A percentile compares a stretch with the other conserved stretches of the same genome.
Evolutionary conservation across 1,284 basidiomycete species (phyloP).

Genomic region (Inonotus obliquus): DNA sequence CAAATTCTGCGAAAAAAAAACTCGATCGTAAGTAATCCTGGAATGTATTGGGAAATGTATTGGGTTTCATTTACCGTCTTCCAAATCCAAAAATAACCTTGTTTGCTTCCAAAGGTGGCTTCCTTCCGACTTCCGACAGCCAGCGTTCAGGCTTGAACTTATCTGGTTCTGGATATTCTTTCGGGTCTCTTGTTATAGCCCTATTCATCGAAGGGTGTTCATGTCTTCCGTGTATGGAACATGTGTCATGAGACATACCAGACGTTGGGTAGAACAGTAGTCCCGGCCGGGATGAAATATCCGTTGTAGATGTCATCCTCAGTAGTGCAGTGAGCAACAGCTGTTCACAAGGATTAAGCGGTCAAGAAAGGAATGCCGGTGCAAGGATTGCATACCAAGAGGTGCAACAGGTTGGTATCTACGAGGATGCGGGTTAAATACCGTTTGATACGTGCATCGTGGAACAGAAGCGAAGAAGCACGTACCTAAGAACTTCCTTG

Average conservation of each 20-base stretch:
- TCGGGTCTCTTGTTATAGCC: slow-evolving; percentile 9
- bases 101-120: slow-evolving; percentile 1
- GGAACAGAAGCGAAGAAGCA: neutral
- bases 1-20: slow-evolving; percentile 3
- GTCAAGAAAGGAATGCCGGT: neutral
- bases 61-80: neutral
- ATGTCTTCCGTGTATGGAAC: neutral
- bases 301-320: slow-evolving; percentile 21
- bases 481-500: slow-evolving; percentile 20
- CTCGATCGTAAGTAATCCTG: neutral
- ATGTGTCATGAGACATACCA: slow-evolving; percentile 9
- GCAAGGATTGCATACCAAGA: neutral
- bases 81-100: slow-evolving; percentile 16
- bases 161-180: slow-evolving; percentile 13
- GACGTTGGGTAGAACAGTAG: slow-evolving; percentile 19
- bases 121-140: slow-evolving; percentile 1
- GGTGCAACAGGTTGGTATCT: slow-evolving; percentile 18
- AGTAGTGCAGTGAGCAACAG: slow-evolving; percentile 11
- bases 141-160: slow-evolving; percentile 15
- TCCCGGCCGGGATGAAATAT: slow-evolving; percentile 19
- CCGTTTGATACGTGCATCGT: neutral
- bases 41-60: too few relatives aligned
- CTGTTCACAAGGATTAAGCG: neutral
- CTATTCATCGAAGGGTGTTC: neutral
- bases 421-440: neutral